Evolutionary conservation across 2,329 filamentous ascomycete species (phyloP).

Genomic region (Sporothrix pseudoabietina): DNA sequence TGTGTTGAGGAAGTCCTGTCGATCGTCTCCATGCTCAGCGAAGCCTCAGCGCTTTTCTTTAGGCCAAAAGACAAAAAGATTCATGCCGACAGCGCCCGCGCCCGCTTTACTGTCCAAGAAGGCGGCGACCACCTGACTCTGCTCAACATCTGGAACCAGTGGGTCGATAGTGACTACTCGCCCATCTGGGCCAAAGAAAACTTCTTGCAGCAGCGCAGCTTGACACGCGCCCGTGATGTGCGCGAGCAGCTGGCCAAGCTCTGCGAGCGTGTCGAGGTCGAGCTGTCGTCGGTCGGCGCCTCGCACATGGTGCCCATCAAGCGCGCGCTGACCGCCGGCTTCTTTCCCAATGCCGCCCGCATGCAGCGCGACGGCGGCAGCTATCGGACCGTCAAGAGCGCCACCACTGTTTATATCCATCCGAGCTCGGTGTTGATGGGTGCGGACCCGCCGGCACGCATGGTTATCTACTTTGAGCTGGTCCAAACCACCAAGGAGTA

Average conservation of each 20-base stretch:
- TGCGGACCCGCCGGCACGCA: constrained; percentile 73
- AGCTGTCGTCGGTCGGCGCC: constrained; percentile 67
- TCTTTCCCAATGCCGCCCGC: constrained; percentile 89
- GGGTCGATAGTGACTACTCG: constrained; percentile 88
- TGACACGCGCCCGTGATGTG: constrained; percentile 86
- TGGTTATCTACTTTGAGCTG: constrained; percentile 84
- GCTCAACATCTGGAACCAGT: constrained; percentile 93
- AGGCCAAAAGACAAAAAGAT: constrained; percentile 96
- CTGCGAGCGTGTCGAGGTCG: constrained; percentile 89
- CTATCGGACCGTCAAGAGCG: constrained; percentile 90
- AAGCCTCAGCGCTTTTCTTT: constrained; percentile 88
- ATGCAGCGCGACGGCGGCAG: constrained; percentile 81
- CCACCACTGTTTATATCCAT: constrained; percentile 87
- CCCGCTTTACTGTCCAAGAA: constrained; percentile 85
- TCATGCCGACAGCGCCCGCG: constrained; percentile 86
- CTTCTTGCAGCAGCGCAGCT: constrained; percentile 86
- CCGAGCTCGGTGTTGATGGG: constrained; percentile 81
- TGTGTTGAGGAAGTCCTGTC: constrained; percentile 91
- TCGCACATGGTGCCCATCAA: constrained; percentile 77
- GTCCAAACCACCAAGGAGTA: constrained; percentile 88
- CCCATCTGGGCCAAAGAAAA: constrained; percentile 89
- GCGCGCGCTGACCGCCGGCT: constrained; percentile 85
- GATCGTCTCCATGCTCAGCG: constrained; percentile 91
- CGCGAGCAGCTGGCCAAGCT: constrained; percentile 89
- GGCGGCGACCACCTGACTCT: constrained; percentile 88